phyloP scores from a whole-genome alignment of 2,329 filamentous ascomycete genomes.

The Pochonia chlamydosporia region DNA sequence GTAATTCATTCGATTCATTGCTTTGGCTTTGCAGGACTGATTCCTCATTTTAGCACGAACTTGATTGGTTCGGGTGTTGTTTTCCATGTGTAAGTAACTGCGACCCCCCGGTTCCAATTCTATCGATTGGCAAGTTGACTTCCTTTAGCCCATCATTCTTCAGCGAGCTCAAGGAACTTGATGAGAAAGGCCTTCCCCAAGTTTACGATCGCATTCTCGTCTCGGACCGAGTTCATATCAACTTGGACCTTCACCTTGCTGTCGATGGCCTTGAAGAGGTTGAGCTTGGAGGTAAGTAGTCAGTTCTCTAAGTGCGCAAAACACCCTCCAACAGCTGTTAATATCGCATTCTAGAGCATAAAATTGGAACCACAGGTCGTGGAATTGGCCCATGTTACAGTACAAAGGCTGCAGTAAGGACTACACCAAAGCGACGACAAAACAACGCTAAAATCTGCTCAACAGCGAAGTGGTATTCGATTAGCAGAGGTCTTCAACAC shows the following conservation, averaged over 20 bases:
- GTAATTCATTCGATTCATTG: constrained; percentile 8
- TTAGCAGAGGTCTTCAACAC: constrained; percentile 64
- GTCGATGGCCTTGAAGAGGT: constrained; percentile 65
- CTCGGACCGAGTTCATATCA: constrained; percentile 56
- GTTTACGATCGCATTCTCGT: constrained; percentile 50
- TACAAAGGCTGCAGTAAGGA: constrained; percentile 14
- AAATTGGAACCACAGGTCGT: neutral
- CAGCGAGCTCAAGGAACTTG: constrained; percentile 33
- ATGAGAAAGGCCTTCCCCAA: constrained; percentile 18
- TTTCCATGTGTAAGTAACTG: constrained; percentile 41
- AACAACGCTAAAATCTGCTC: too few relatives aligned
- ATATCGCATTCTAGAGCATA: constrained; percentile 3
- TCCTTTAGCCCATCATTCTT: constrained; percentile 29
- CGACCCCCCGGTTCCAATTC: constrained; percentile 6
- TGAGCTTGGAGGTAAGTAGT: constrained; percentile 32
- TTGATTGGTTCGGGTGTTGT: constrained; percentile 66
- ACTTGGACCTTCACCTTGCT: constrained; percentile 58
- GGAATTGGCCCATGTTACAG: constrained; percentile 13
- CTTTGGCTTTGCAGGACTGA: constrained; percentile 7
- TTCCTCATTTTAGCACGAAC: constrained; percentile 46
- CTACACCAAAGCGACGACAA: too few relatives aligned
- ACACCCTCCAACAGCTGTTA: too few relatives aligned
- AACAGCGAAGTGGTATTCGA: constrained; percentile 56
- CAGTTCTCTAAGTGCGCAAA: neutral
- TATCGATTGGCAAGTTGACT: constrained; percentile 12